Conservation (phyloP, 148 eudicot species). For the Chenopodium quinoa region DNA sequence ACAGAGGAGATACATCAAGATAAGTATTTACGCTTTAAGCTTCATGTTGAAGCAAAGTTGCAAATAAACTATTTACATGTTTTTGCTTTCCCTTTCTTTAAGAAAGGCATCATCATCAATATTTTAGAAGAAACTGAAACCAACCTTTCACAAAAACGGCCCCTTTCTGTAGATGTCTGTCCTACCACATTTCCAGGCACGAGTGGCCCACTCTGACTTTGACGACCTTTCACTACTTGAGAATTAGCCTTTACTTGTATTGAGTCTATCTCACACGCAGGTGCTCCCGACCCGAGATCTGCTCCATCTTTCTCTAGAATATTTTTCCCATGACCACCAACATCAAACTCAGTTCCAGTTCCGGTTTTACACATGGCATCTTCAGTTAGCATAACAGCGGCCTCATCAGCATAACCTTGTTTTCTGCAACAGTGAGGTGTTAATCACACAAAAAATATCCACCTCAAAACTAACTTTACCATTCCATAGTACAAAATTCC, state of each 20-base stretch:
- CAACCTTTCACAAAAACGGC: conserved; percentile 64
- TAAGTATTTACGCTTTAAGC: background rate
- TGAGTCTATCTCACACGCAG: conserved; percentile 45
- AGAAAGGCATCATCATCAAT: background rate
- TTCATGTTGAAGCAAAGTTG: background rate
- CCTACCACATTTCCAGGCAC: conserved; percentile 65
- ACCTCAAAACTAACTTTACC: background rate
- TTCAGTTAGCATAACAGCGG: conserved; percentile 26
- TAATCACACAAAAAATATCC: background rate
- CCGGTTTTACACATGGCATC: conserved; percentile 36
- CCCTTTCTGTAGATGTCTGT: conserved; percentile 62
- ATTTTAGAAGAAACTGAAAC: background rate
- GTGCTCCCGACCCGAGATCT: conserved; percentile 43
- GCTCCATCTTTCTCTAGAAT: conserved; percentile 37
- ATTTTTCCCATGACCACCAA: conserved; percentile 40
- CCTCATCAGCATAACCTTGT: conserved; percentile 35
- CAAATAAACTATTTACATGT: background rate
- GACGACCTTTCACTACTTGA: conserved; percentile 50
- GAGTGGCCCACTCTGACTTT: conserved; percentile 86
- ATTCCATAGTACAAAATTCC: background rate
- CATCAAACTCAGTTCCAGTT: conserved; percentile 37
- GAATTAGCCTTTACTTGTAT: conserved; percentile 44
- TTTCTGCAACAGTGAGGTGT: conserved; percentile 42
- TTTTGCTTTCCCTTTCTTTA: background rate
- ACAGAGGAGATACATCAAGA: background rate